Percentiles rank a stretch among this genome's conserved stretches.
These are phyloP conservation scores for Lachnellula suecica DNA, from an alignment of 2,329 filamentous ascomycete species.

Conservation along the genomic window DNA sequence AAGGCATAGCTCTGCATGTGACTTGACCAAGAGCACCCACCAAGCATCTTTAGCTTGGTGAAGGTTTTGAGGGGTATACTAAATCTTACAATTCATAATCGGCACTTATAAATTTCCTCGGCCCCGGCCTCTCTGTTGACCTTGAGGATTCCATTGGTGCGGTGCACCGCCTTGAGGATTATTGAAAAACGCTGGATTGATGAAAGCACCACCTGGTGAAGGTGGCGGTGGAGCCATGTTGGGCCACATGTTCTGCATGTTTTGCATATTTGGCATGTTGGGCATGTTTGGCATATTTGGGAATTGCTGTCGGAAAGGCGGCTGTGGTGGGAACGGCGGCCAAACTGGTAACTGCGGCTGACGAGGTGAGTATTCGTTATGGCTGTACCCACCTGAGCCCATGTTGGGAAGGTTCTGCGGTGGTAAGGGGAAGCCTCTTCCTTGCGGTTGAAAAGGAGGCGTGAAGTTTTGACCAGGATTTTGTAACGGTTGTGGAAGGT, in stretches of 20 bases:
- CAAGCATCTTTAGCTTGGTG: slow-evolving; percentile 1
- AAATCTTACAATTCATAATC: slow-evolving; percentile 9
- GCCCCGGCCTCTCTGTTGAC: slow-evolving; percentile 13
- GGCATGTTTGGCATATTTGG: slow-evolving; percentile 17
- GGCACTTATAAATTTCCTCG: slow-evolving; percentile 7
- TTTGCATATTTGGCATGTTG: slow-evolving; percentile 5
- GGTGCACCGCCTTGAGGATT: slow-evolving; percentile 12
- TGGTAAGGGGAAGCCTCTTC: slow-evolving; percentile 11
- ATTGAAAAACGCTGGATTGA: slow-evolving; percentile 32
- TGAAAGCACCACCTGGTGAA: slow-evolving; percentile 25
- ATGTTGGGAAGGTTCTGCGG: slow-evolving; percentile 1
- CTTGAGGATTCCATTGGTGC: slow-evolving; percentile 23
- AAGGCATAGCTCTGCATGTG: not conserved
- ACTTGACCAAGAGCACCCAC: slow-evolving; percentile 2
- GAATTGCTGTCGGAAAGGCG: slow-evolving; percentile 16
- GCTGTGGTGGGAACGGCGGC: slow-evolving; percentile 23
- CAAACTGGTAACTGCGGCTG: slow-evolving; percentile 26
- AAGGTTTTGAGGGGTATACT: slow-evolving; percentile 14
- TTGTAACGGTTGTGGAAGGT: slow-evolving; percentile 5
- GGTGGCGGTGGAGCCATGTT: slow-evolving; percentile 14
- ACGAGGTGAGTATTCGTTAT: slow-evolving; percentile 16
- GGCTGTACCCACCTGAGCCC: not conserved
- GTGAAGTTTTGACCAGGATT: not conserved
- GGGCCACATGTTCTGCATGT: slow-evolving; percentile 8
- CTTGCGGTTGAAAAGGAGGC: slow-evolving; percentile 6